Percentiles rank a stretch among this genome's conserved stretches.
phyloP scores from a whole-genome alignment of 2,329 filamentous ascomycete genomes.

The Rutstroemia sp. region DNA sequence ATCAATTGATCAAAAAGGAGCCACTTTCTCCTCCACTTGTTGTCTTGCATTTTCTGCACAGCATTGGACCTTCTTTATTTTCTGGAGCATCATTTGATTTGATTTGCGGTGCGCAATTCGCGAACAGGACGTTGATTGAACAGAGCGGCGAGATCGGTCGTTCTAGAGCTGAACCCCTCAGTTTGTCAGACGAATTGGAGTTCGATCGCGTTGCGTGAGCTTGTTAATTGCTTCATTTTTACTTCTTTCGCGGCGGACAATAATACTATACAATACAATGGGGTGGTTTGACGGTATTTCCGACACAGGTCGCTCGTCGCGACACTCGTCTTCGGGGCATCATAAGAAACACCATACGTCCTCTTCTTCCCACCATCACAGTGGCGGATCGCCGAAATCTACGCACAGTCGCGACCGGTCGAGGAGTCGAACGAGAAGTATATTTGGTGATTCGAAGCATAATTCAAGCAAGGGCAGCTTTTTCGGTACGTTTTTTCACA shows the following conservation, averaged over 20 bases:
- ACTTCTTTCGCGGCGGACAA: not conserved
- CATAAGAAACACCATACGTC: slow-evolving; percentile 21
- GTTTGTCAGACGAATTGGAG: not conserved
- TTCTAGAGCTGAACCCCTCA: slow-evolving; percentile 1
- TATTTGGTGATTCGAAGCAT: slow-evolving; percentile 36
- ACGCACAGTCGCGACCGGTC: slow-evolving; percentile 10
- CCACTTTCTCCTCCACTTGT: not conserved
- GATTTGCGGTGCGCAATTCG: not conserved
- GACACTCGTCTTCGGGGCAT: slow-evolving; percentile 22
- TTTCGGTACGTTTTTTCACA: slow-evolving; percentile 8
- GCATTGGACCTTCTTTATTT: not conserved
- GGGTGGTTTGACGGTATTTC: slow-evolving; percentile 39
- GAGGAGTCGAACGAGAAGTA: slow-evolving; percentile 31
- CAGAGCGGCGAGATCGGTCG: slow-evolving; percentile 1
- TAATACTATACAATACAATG: slow-evolving; percentile 27
- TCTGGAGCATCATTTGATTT: not conserved
- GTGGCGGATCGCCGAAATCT: slow-evolving; percentile 6
- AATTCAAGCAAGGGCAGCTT: slow-evolving; percentile 39
- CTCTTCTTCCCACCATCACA: slow-evolving; percentile 8
- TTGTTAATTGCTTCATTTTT: not conserved
- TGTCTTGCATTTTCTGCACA: slow-evolving; percentile 7
- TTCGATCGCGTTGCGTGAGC: not conserved
- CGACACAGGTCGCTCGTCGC: slow-evolving; percentile 24
- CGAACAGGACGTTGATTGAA: slow-evolving; percentile 6
- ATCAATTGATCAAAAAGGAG: not conserved